These are phyloP conservation scores for Aspergillus oerlinghausenensis DNA, from an alignment of 2,329 filamentous ascomycete species.

Conservation along the genomic window DNA sequence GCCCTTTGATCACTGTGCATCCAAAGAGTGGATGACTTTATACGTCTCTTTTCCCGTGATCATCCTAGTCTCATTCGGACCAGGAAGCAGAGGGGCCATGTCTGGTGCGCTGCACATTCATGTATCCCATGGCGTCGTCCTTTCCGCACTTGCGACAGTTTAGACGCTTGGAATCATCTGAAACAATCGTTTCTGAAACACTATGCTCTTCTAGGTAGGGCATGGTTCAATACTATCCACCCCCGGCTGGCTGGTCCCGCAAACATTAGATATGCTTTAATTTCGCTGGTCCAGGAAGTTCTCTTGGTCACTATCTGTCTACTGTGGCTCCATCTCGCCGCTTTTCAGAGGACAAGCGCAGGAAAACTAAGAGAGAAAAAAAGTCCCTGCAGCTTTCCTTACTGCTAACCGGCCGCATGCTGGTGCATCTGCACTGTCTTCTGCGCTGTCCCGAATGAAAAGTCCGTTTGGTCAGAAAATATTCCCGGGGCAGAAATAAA, in stretches of 20 bases:
- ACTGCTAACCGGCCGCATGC: conserved; percentile 14
- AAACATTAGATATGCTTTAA: conserved; percentile 14
- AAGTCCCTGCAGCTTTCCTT: conserved; percentile 33
- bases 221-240: conserved; percentile 13
- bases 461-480: conserved; percentile 21
- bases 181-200: conserved; percentile 24
- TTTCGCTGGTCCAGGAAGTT: conserved; percentile 11
- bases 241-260: conserved; percentile 15
- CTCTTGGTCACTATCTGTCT: conserved; percentile 6
- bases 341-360: conserved; percentile 8
- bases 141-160: conserved; percentile 7
- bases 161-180: conserved; percentile 20
- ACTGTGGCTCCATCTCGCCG: conserved; percentile 8
- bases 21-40: conserved; percentile 7
- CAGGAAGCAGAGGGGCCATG: conserved; percentile 4
- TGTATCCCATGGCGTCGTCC: conserved; percentile 6
- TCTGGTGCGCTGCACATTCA: conserved; percentile 11
- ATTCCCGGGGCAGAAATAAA: conserved; percentile 13
- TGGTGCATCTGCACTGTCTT: conserved; percentile 14
- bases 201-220: conserved; percentile 17
- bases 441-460: conserved; percentile 21
- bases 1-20: conserved; percentile 14
- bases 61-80: conserved; percentile 11
- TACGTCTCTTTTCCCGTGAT: conserved; percentile 5
- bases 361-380: conserved; percentile 12